Evolutionary conservation across 108 stramenopile species (phyloP), one percentile per base, ranked within the genome.

Genomic region (Bacterosira constricta): DNA sequence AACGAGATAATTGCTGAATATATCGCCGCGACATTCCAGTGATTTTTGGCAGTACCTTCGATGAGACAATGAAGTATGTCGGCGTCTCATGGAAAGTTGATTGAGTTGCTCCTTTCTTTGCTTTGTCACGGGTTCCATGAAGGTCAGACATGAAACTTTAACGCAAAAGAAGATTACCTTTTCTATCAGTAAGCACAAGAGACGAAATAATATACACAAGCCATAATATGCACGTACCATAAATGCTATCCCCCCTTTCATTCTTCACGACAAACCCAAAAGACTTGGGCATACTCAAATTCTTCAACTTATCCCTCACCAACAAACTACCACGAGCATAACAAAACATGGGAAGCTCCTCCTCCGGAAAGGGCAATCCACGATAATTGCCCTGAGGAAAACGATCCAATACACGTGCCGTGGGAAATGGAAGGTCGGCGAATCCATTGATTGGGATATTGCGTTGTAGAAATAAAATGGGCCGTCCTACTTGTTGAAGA

Each of bases 261-360:
- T 94, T 94, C 77, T 94, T 94, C n/a, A 94, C 90, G 8, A 92
- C 90, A 75, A 94, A 94, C 0, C 93, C 93, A 67, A 86, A 94
- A 69, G 87, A 86, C 50, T 84, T 78, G 0, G 93, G 85, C 20
- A 92, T 63, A 5, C 85, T 86, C 11, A 77, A 81, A 74, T 91
- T 88, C 23, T 81, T 66, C 49, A 81, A 89, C 51, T 71, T 79
- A 30, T 88, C 86, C 20, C 93, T 75, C 35, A 85, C 67, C 34
- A 94, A 63, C 8, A 80, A 72, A 49, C 90, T 90, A n/a, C 65
- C 56, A 12, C 83, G 83, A 25, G 93, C 88, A 85, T 94, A 94
- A 63, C 93, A 94, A 82, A 94, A 94, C 86, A 94, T 85, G 18
- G 93, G 93, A 8, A 94, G 68, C 62, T 94, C 93, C 60, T 94